Evolutionary conservation across 129 eudicot species (phyloP).

Genomic region (Rutidosis leptorrhynchoides): DNA sequence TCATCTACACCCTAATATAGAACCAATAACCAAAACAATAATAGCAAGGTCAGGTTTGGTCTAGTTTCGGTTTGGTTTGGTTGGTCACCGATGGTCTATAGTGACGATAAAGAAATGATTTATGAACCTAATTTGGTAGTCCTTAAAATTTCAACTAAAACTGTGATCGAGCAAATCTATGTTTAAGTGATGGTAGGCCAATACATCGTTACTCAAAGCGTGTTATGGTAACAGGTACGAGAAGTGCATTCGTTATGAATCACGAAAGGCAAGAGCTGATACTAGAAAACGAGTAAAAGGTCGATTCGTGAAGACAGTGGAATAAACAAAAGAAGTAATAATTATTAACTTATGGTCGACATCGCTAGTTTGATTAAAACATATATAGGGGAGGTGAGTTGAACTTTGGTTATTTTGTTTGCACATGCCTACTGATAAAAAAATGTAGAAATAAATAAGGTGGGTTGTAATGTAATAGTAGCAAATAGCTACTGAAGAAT

Average conservation of each 20-base stretch:
- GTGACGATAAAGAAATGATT: no score
- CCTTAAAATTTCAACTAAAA: no score
- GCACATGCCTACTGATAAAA: constrained; percentile 12
- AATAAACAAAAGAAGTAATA: constrained; percentile 22
- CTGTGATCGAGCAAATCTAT: no score
- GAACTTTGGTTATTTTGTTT: constrained; percentile 15
- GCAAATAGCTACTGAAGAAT: constrained; percentile 14
- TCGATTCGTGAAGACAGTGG: constrained; percentile 42
- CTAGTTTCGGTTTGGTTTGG: no score
- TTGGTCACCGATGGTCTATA: no score
- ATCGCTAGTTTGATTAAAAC: constrained; percentile 11
- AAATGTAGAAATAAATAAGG: constrained; percentile 4
- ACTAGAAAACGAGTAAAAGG: constrained; percentile 52
- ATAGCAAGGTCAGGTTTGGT: neutral
- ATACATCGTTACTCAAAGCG: neutral
- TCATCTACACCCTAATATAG: no score
- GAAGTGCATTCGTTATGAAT: constrained; percentile 43
- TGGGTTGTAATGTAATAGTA: constrained; percentile 31
- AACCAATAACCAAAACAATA: neutral
- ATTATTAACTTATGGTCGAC: constrained; percentile 8
- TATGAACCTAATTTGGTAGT: no score
- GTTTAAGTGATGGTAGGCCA: no score
- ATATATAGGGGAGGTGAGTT: neutral
- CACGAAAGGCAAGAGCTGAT: constrained; percentile 50
- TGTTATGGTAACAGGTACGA: constrained; percentile 38